Base-by-base conservation (phyloP, 2,329 filamentous ascomycete species). In the Xylaria multiplex region DNA sequence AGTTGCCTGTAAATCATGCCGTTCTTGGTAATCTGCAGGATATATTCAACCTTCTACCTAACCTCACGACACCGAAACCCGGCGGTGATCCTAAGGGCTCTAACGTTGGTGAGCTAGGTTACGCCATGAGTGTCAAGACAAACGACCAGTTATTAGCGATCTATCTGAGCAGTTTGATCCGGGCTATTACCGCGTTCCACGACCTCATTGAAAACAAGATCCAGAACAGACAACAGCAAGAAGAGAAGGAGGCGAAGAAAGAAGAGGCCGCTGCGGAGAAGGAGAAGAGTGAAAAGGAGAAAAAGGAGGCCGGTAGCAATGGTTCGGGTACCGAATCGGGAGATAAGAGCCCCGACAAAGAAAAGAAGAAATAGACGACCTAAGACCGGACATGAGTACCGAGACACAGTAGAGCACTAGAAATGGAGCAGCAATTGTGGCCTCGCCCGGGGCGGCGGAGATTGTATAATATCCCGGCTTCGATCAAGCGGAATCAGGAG, bases 181-280 rank as follows among this genome's bases (percentile, higher is more conserved):
- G 96, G 68, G 96, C 96, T 64, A 99, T 99, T 77, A 98, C 96
- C 13, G 96, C 96, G 7, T 99, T 98, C 90, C 96, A 99, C 80
- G 96, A 99, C 78, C 83, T 99, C 72, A 99, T 99, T 72, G 96
- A 99, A 84, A 99, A 99, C 85, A 99, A 99, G 87, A 97, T 98
- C 73, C 95, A 98, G 84, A 99, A 99, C 82, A 88, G 95, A 79
- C 94, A 98, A 81, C 93, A 96, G 79, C 92, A 96, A 76, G 96
- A 98, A 77, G 96, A 99, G 77, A 95, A 95, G 82, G 95, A 98
- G 74, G 87, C 91, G 75, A 93, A 93, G 82, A 93, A 89, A 66
- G 88, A 88, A 56, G 80, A 84, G 63, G 81, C 80, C 85, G 70
- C 72, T 0, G 72, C 71, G 9, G 73, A 74, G 42, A 81, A 81